Percentiles rank a stretch among this genome's conserved stretches.
These are phyloP conservation scores for Rhinocladiella mackenziei DNA, from an alignment of 2,329 filamentous ascomycete genomes.

Conservation along the genomic window DNA sequence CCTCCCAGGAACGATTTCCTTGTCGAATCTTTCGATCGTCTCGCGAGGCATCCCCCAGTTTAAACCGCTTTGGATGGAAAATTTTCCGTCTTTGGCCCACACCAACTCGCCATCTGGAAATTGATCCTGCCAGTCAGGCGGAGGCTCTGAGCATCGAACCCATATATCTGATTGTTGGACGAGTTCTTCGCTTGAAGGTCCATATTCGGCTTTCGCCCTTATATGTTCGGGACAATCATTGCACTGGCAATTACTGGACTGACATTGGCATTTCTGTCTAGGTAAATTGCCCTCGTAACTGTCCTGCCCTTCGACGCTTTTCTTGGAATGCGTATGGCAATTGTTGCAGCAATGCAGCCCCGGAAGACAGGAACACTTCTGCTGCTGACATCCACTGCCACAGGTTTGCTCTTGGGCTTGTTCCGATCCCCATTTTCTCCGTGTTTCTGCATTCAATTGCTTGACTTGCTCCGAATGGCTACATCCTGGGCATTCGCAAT, in stretches of 20 bases:
- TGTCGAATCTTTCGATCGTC: not conserved
- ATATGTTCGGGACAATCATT: not conserved
- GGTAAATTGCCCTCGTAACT: not conserved
- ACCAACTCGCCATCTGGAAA: not conserved
- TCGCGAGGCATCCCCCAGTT: constrained; percentile 1
- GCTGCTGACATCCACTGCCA: not conserved
- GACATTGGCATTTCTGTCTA: not conserved
- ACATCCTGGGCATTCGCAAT: constrained; percentile 9
- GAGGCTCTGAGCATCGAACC: not conserved
- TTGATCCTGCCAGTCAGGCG: not conserved
- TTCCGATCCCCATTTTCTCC: constrained; percentile 3
- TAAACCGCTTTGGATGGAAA: not conserved
- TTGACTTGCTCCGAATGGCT: constrained; percentile 8
- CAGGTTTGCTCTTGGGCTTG: not conserved
- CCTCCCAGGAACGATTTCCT: not conserved
- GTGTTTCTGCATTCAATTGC: not conserved
- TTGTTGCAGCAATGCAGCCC: constrained; percentile 1
- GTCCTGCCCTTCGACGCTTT: not conserved
- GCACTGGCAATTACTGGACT: not conserved
- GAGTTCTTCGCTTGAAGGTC: too few species aligned
- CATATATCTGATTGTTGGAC: too few species aligned
- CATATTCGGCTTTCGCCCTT: too few species aligned
- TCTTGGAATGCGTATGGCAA: not conserved
- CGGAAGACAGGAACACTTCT: constrained; percentile 5
- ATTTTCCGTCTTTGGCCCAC: not conserved